Evolutionary conservation across 2,329 filamentous ascomycete genomes (phyloP), one percentile per base, ranked within the genome.

Genomic region (Monilinia laxa): DNA sequence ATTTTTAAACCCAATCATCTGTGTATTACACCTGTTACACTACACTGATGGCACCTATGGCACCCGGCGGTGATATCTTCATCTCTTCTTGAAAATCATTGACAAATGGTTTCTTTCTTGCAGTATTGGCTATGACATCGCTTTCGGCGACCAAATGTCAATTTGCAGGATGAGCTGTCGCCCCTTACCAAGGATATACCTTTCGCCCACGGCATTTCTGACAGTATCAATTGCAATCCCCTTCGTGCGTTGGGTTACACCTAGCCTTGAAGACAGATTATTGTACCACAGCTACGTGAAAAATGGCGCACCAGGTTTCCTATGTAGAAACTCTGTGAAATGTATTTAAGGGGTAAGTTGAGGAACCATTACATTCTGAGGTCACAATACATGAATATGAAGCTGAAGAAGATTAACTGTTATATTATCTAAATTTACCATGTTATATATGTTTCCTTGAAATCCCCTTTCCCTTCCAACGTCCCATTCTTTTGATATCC

Each of bases 401-500:
- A 25, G 7, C 20, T 18, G 28, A 18, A 40, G 47, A 53, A 40
- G 49, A 53, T n/a, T 9, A 42, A 53, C 11, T 10, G 12, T 54
- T 51, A 40, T n/a, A 42, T 51, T 38, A 40, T 54, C 9, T 52
- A 23, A 4, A 54, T 54, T 42, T 42, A 62, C 45, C 35, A 64
- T 40, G 25, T 47, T 38, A 58, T 58, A n/a, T 56, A 25, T 31
- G 20, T 35, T 28, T 64, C 62, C 7, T 38, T 51, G 16, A 64
- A 64, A 25, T 49, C 54, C 20, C 42, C 53, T 23, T 64, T 40
- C 31, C 62, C 62, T n/a, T 64, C 53, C 6, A 64, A 25, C 25
- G 53, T 58, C 31, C 62, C 62, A 51, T 51, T 64, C 42, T 58
- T 64, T 38, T 58, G 62, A 58, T 64, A 64, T 38, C 53, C 53